These are phyloP conservation scores for Mrakia gelida DNA, from an alignment of 768 basidiomycete species.

Conservation along the genomic window DNA sequence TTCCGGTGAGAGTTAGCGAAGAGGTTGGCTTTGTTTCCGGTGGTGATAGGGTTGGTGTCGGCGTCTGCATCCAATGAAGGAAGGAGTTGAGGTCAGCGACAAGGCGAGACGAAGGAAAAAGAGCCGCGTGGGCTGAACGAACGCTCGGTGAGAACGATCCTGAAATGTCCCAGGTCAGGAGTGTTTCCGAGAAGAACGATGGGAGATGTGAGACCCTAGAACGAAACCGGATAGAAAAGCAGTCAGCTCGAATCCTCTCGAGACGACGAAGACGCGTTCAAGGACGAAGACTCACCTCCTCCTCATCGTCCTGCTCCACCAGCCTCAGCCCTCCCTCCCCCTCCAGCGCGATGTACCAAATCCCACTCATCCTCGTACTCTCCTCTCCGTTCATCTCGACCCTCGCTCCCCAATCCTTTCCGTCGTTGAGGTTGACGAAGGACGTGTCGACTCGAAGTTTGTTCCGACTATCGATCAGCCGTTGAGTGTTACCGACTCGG, in stretches of 20 bases:
- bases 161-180: conserved; percentile 76
- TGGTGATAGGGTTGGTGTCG: conserved; percentile 54
- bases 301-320: conserved; percentile 59
- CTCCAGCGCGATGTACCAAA: conserved; percentile 86
- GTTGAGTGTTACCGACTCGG: conserved; percentile 77
- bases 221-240: not conserved
- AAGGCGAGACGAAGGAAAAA: too few relatives aligned
- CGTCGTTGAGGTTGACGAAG: conserved; percentile 57
- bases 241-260: not conserved
- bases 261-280: not conserved
- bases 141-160: conserved; percentile 75
- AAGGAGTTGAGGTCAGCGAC: not conserved
- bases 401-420: conserved; percentile 28
- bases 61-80: conserved; percentile 51
- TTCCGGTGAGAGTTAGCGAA: conserved; percentile 64
- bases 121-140: conserved; percentile 26
- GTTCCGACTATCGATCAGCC: conserved; percentile 72
- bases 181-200: conserved; percentile 68
- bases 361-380: conserved; percentile 67
- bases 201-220: conserved; percentile 67
- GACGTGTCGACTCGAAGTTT: conserved; percentile 81
- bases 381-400: conserved; percentile 52
- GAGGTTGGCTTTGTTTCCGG: conserved; percentile 56
- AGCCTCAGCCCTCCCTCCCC: conserved; percentile 77
- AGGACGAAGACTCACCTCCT: conserved; percentile 55